These are phyloP conservation scores for Prunus fruticosa DNA, from an alignment of 306 rosid species.

Conservation along the genomic window DNA sequence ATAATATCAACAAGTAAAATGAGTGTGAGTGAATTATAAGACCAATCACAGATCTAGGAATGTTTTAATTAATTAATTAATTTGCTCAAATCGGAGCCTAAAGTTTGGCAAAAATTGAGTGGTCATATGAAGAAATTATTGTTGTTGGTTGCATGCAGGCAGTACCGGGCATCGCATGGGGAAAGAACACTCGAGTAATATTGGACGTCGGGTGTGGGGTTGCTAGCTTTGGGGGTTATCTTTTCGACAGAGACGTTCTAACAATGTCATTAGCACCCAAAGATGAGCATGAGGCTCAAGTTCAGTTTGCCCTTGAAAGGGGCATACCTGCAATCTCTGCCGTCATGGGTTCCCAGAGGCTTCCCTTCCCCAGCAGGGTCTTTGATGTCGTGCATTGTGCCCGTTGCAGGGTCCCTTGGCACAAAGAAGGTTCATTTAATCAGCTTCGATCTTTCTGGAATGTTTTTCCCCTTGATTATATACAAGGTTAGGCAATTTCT, in stretches of 20 bases:
- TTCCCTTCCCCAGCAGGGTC: constrained; percentile 75
- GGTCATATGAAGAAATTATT: not conserved
- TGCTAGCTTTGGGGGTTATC: constrained; percentile 88
- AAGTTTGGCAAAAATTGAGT: not conserved
- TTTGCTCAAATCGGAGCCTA: too few relatives aligned
- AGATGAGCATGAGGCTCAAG: constrained; percentile 96
- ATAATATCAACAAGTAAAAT: too few relatives aligned
- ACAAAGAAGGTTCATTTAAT: constrained; percentile 52
- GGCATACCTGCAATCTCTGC: constrained; percentile 94
- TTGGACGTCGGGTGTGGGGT: constrained; percentile 97
- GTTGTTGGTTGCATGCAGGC: constrained; percentile 42
- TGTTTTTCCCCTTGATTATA: too few relatives aligned
- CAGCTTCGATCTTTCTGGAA: not conserved
- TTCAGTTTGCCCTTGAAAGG: constrained; percentile 90
- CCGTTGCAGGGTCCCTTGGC: constrained; percentile 96
- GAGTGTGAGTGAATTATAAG: too few relatives aligned
- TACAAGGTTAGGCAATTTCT: not conserved
- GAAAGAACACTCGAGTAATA: constrained; percentile 65
- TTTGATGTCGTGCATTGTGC: constrained; percentile 81
- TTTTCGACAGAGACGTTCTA: constrained; percentile 77
- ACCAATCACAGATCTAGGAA: too few relatives aligned
- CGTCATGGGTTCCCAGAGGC: constrained; percentile 92
- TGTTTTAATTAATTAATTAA: too few relatives aligned
- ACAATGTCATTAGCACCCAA: constrained; percentile 95
- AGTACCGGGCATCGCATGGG: constrained; percentile 68